phyloP scores from a whole-genome alignment of 2,329 filamentous ascomycete species.

The Fusarium sp. region DNA sequence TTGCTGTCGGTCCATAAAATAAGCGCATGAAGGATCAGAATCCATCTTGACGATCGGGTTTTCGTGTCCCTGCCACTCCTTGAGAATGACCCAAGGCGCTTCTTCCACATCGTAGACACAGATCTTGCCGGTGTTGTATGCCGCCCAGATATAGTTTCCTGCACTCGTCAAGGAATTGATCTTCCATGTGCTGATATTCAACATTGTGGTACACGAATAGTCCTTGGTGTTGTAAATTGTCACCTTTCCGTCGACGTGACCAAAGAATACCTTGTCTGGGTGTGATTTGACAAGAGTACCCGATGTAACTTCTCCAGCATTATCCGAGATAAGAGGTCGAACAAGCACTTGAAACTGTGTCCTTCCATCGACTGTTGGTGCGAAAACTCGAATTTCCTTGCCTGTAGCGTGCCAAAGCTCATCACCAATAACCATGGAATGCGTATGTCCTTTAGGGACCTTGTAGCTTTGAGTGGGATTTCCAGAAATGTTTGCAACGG shows the following conservation, averaged over 20 bases:
- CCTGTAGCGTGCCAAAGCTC: constrained; percentile 89
- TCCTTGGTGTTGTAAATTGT: constrained; percentile 87
- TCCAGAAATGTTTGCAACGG: constrained; percentile 78
- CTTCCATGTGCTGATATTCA: constrained; percentile 94
- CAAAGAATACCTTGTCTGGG: constrained; percentile 85
- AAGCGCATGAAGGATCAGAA: constrained; percentile 83
- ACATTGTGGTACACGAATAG: constrained; percentile 79
- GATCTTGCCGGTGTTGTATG: constrained; percentile 92
- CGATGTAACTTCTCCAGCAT: constrained; percentile 87
- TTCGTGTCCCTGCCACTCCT: constrained; percentile 94
- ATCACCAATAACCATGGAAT: constrained; percentile 87
- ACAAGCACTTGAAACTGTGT: constrained; percentile 80
- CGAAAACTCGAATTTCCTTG: constrained; percentile 87
- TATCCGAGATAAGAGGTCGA: constrained; percentile 75
- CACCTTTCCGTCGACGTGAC: constrained; percentile 92
- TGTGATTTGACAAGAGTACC: constrained; percentile 80
- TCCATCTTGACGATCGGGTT: constrained; percentile 82
- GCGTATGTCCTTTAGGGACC: constrained; percentile 83
- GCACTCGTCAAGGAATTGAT: constrained; percentile 88
- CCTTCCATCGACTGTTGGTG: constrained; percentile 75
- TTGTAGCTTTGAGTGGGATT: constrained; percentile 80
- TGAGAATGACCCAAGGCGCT: constrained; percentile 89
- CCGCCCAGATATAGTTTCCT: constrained; percentile 88
- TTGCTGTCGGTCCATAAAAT: constrained; percentile 85
- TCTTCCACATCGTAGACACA: constrained; percentile 89